These are phyloP conservation scores for Huntiella abstrusa DNA, from an alignment of 2,329 filamentous ascomycete genomes.

Conservation along the genomic window DNA sequence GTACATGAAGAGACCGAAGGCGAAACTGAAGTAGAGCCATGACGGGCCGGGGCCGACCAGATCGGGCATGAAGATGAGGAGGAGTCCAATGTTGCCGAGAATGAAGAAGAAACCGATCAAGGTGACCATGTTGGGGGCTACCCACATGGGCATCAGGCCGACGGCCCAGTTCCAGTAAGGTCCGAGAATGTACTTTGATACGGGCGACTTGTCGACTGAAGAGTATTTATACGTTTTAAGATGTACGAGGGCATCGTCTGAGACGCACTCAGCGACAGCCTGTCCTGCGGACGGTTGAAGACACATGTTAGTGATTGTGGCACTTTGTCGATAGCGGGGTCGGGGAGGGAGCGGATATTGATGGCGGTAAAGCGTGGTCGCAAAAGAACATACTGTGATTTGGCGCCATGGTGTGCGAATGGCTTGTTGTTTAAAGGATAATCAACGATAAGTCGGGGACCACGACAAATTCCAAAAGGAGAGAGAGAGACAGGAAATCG, in stretches of 20 bases:
- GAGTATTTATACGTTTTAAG: slow-evolving; percentile 96
- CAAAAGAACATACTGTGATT: slow-evolving; percentile 9
- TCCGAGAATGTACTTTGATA: slow-evolving; percentile 82
- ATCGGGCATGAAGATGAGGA: slow-evolving; percentile 74
- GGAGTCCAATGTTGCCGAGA: slow-evolving; percentile 54
- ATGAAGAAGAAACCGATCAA: slow-evolving; percentile 91
- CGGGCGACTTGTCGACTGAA: slow-evolving; percentile 83
- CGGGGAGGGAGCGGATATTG: too few species aligned
- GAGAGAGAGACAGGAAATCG: background rate
- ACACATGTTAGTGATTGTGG: background rate
- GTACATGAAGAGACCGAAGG: slow-evolving; percentile 92
- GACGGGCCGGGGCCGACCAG: slow-evolving; percentile 71
- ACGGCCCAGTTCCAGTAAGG: slow-evolving; percentile 98
- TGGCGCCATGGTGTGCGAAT: slow-evolving; percentile 8
- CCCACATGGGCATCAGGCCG: slow-evolving; percentile 79
- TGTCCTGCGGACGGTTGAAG: slow-evolving; percentile 16
- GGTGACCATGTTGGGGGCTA: slow-evolving; percentile 96
- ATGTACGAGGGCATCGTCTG: slow-evolving; percentile 76
- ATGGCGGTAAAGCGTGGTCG: background rate
- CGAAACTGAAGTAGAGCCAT: slow-evolving; percentile 94
- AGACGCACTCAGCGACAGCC: slow-evolving; percentile 54
- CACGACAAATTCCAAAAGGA: background rate
- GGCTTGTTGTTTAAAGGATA: too few species aligned
- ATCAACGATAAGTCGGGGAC: background rate
- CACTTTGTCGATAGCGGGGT: background rate